Conservation (phyloP, 2,329 filamentous ascomycete species). For the Leptographium flavum region DNA sequence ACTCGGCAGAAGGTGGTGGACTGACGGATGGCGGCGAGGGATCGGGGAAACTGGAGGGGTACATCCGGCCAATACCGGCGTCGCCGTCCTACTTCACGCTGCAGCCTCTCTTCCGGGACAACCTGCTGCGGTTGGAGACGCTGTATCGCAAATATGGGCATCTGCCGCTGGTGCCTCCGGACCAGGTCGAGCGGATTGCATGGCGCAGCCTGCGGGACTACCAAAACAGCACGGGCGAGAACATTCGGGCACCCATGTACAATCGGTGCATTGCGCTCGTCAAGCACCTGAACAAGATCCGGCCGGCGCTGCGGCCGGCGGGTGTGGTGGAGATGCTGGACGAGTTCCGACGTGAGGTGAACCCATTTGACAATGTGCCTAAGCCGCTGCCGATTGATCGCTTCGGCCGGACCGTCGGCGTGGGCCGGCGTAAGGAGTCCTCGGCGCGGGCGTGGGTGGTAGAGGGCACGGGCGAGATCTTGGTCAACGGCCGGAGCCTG, state of each 20-base stretch:
- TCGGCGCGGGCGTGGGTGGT: conserved; percentile 76
- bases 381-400: conserved; percentile 56
- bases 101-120: conserved; percentile 73
- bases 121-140: conserved; percentile 57
- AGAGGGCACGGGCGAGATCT: conserved; percentile 78
- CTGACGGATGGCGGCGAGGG: neutral
- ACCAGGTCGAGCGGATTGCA: conserved; percentile 56
- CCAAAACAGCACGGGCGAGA: conserved; percentile 55
- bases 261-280: conserved; percentile 61
- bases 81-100: conserved; percentile 94
- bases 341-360: conserved; percentile 60
- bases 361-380: conserved; percentile 51
- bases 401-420: conserved; percentile 63
- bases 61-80: conserved; percentile 63
- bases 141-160: conserved; percentile 58
- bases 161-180: conserved; percentile 53
- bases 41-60: conserved; percentile 13
- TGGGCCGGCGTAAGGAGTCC: conserved; percentile 78
- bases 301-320: conserved; percentile 58
- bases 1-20: neutral
- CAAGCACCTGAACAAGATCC: conserved; percentile 71
- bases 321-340: conserved; percentile 52
- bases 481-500: conserved; percentile 83
- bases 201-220: conserved; percentile 75
- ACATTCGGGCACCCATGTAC: conserved; percentile 64